Evolutionary conservation across 352 stramenopile species (phyloP).

Genomic region (Pythium diclinum): DNA sequence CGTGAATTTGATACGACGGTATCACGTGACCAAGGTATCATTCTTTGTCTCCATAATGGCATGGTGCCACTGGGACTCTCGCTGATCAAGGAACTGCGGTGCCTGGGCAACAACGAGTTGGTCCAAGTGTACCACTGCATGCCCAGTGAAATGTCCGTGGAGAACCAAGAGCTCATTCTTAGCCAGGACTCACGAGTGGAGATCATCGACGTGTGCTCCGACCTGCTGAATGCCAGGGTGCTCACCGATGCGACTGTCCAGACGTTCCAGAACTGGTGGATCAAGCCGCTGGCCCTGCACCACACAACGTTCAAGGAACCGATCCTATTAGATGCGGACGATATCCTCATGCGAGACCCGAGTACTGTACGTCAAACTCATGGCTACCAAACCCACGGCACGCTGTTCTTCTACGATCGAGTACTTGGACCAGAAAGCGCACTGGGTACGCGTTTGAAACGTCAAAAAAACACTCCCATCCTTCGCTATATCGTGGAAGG

Average conservation of each 20-base stretch:
- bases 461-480: constrained; percentile 21
- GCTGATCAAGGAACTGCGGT: constrained; percentile 52
- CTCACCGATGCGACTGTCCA: constrained; percentile 21
- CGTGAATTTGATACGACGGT: constrained; percentile 28
- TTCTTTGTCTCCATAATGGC: constrained; percentile 45
- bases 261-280: constrained; percentile 56
- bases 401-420: constrained; percentile 64
- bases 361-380: constrained; percentile 30
- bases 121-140: constrained; percentile 49
- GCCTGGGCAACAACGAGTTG: constrained; percentile 39
- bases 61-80: constrained; percentile 50
- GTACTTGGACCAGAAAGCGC: constrained; percentile 33
- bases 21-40: constrained; percentile 28
- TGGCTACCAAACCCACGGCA: constrained; percentile 42
- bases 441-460: constrained; percentile 18
- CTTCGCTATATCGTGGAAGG: constrained; percentile 37
- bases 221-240: constrained; percentile 23
- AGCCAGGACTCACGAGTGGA: constrained; percentile 44
- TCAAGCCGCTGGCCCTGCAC: constrained; percentile 55
- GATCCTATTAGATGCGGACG: constrained; percentile 55
- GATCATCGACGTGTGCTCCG: constrained; percentile 57
- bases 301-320: constrained; percentile 45
- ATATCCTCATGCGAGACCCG: constrained; percentile 40
- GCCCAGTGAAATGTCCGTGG: constrained; percentile 39
- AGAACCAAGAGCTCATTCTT: constrained; percentile 36